These are phyloP conservation scores for Saccharomycodes ludwigii DNA, from an alignment of 805 yeast species.

Conservation along the genomic window DNA sequence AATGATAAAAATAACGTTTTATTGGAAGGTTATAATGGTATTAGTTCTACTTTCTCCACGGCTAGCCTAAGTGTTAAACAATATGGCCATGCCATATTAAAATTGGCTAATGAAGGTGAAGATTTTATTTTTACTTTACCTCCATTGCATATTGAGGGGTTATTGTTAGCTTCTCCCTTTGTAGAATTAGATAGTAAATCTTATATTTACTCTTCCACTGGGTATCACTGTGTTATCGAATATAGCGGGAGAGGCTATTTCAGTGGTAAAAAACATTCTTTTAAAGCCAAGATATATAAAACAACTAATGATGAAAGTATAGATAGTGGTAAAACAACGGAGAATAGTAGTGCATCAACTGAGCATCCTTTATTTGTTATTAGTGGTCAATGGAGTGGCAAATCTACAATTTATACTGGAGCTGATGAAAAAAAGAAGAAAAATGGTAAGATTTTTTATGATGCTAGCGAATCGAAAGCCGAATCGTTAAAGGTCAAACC, in stretches of 20 bases:
- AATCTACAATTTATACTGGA: conserved; percentile 36
- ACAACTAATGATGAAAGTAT: conserved; percentile 30
- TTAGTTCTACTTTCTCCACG: conserved; percentile 72
- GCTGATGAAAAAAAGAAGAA: conserved; percentile 15
- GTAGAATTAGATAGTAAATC: conserved; percentile 88
- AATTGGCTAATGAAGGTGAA: conserved; percentile 50
- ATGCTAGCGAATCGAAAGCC: conserved; percentile 38
- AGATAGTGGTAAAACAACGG: neutral
- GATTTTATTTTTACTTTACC: conserved; percentile 78
- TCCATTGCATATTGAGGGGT: conserved; percentile 88
- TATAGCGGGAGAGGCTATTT: conserved; percentile 91
- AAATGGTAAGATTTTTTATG: conserved; percentile 45
- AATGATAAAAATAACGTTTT: conserved; percentile 58
- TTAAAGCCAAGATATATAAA: conserved; percentile 70
- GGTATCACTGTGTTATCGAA: conserved; percentile 61
- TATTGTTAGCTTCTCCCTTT: conserved; percentile 81
- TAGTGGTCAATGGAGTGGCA: conserved; percentile 86
- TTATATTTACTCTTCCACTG: conserved; percentile 72
- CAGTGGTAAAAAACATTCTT: conserved; percentile 86
- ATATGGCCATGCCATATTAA: conserved; percentile 77
- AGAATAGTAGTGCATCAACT: neutral
- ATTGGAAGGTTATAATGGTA: conserved; percentile 82
- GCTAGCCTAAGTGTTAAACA: conserved; percentile 78
- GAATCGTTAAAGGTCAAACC: conserved; percentile 66
- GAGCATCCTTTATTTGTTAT: conserved; percentile 67